Evolutionary conservation across 2,329 filamentous ascomycete species (phyloP), one percentile per base, ranked within the genome.

Genomic region (Hypomyces perniciosus): DNA sequence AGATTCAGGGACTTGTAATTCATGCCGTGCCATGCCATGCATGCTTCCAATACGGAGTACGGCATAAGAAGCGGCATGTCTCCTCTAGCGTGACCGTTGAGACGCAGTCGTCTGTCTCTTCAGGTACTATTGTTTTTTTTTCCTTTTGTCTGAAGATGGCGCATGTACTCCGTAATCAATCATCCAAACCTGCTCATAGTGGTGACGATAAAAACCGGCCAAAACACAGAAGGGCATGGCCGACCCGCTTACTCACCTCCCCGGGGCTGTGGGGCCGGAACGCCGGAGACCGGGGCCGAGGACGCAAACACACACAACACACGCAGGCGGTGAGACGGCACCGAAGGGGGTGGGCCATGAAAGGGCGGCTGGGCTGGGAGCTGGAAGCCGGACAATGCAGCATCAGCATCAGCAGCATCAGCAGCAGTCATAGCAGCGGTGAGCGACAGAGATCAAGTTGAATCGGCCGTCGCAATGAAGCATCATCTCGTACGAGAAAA

Each of bases 201-300:
- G 20, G 33, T 35, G 33, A 8, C 39, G 27, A 42, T 28, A 20
- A 8, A 27, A 6, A 20, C 10, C 39, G 26, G 13, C 13, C 13
- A 26, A 28, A 20, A 20, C 39, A 13, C 27, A 9, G 27, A 9
- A 42, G 39, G 26, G 39, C 13, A 39, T 12, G 50, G 44, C 50
- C 50, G 50, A 47, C 42, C 50, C 20, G 41, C 26, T 44, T n/a
- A 46, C 33, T 10, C 44, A 37, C 40, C 13, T 27, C 46, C 13
- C 51, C 51, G 51, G 46, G 40, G 37, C 9, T 51, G 48, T 49
- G 51, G 51, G 51, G 48, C 51, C 51, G 51, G 51, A 29, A 53
- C 34, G 28, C 51, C 51, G 51, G 51, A 51, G 51, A 51, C 51
- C 51, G 51, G 51, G 48, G 51, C 51, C 51, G 51, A 34, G 46